Base-by-base conservation (phyloP, 345 rosid species). In the Dovyalis caffra region DNA sequence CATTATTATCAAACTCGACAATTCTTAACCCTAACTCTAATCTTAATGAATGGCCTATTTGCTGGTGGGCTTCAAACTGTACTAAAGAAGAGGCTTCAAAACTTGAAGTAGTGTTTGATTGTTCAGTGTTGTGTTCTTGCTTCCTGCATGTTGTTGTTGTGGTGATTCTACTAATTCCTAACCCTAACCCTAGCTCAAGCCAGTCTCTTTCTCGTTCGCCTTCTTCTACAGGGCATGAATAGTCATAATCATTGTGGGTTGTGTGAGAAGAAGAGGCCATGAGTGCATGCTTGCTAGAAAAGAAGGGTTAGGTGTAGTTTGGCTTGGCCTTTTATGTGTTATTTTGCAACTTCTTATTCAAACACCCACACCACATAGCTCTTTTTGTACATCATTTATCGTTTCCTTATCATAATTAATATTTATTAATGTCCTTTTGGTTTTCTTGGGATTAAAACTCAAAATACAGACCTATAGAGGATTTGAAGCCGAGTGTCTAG, bases 111-210 rank as follows among this genome's bases (percentile, higher is more conserved):
- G 20, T 15, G 20, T 45, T 45, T 45, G 49, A 45, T 45, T 45
- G 4, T 45, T 45, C 49, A 15, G 3, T 45, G 14, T 45, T 45
- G 20, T 45, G 12, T 18, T 45, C 49, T 45, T 15, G 49, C 49
- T 15, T 45, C 20, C 49, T 45, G 68, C 64, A 66, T 68, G 64
- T 66, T 69, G 53, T 35, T 14, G 28, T 40, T 51, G 14, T 31
- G 34, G 57, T 68, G 57, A 68, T 57, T 72, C 23, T 63, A 62
- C 74, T 65, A 68, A 75, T 72, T 60, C 76, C 83, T 68, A 62
- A 63, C 64, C 76, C 83, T 68, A 62, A 61, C 70, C 82, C 85
- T 82, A 83, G 31, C 71, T 77, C 64, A 34, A 83, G 82, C 84
- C 83, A 83, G 29, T 80, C 79, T 31, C 64, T 49, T 8, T 69